A percentile compares a stretch with the other conserved stretches of the same genome.
Conservation (phyloP, 2,329 filamentous ascomycete genomes). For the Ophiostoma ips region DNA sequence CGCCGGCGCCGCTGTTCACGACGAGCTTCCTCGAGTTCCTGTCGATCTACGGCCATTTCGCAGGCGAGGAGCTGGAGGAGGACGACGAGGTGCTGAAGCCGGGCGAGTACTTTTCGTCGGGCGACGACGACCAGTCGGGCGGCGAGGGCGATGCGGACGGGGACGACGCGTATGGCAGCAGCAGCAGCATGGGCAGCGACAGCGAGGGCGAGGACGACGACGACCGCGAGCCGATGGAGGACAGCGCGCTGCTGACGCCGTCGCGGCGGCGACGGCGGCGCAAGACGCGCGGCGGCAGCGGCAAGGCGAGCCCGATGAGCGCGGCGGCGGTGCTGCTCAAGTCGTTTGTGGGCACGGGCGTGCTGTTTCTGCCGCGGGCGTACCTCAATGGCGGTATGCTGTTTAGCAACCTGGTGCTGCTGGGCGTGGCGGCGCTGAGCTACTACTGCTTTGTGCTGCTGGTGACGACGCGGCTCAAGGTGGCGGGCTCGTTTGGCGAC, state of each 20-base stretch:
- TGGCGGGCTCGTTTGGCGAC: conserved; percentile 93
- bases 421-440: conserved; percentile 71
- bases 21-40: conserved; percentile 93
- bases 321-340: conserved; percentile 82
- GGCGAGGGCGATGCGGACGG: conserved; percentile 15
- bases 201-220: conserved; percentile 43
- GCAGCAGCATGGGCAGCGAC: conserved; percentile 35
- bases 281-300: conserved; percentile 57
- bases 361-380: conserved; percentile 81
- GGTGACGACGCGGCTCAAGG: conserved; percentile 68
- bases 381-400: conserved; percentile 96
- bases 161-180: conserved; percentile 27
- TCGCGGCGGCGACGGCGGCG: conserved; percentile 60
- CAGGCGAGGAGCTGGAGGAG: conserved; percentile 90
- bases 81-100: conserved; percentile 80
- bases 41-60: conserved; percentile 91
- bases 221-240: conserved; percentile 70
- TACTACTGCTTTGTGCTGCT: conserved; percentile 97
- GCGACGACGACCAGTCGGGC: conserved; percentile 32
- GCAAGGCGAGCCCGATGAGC: conserved; percentile 64
- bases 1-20: conserved; percentile 57
- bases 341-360: conserved; percentile 93
- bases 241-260: conserved; percentile 70
- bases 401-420: conserved; percentile 84
- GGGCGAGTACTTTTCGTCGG: conserved; percentile 84